Base-by-base conservation (phyloP, 805 yeast species). In the Kodamaea jinghongensis region DNA sequence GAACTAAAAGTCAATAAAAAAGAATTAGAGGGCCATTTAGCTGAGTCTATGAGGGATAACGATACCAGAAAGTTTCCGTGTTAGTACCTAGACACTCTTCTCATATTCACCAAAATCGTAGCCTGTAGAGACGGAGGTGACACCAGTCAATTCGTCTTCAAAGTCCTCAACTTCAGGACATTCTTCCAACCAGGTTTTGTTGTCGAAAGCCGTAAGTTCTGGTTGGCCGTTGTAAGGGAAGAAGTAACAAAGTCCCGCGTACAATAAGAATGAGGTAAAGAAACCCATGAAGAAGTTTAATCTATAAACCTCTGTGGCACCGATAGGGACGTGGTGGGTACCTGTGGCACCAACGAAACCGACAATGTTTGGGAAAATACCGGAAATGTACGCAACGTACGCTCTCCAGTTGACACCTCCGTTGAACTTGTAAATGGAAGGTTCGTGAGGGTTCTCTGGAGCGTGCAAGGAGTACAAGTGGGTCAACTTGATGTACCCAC, bases 321-420 rank as follows among this genome's bases (percentile, higher is more conserved):
- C 95, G 35, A 67, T 66, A 17, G 96, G 95, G n/a, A 87, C 95
- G 6, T 36, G 41, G 44, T 70, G 73, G 12, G 80, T 75, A 28
- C 82, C 86, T 17, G 86, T 79, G 8, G 89, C 88, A 47, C 95
- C 88, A 5, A 83, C 91, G 52, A 88, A 88, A 2, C 96, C 96
- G 14, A 84, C 85, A 54, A 89, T 81, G 54, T 87, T 88, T 34
- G 95, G 93, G 26, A 79, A 67, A 44, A 89, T 81, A 41, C 96
- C 96, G 49, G 81, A 73, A 48, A 88, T 58, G 58, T 88, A 88
- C 1, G 96, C 93, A 25, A 73, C 78, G 48, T 77, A 81, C 1
- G 91, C 96, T 58, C 95, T 73, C 93, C 95, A 86, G 58, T 87
- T 86, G 60, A 78, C 51, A 28, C 96, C 96, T 23, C 54, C 63